Base-by-base conservation (phyloP, 169 alveolate species). In the Plasmodium vivax region DNA sequence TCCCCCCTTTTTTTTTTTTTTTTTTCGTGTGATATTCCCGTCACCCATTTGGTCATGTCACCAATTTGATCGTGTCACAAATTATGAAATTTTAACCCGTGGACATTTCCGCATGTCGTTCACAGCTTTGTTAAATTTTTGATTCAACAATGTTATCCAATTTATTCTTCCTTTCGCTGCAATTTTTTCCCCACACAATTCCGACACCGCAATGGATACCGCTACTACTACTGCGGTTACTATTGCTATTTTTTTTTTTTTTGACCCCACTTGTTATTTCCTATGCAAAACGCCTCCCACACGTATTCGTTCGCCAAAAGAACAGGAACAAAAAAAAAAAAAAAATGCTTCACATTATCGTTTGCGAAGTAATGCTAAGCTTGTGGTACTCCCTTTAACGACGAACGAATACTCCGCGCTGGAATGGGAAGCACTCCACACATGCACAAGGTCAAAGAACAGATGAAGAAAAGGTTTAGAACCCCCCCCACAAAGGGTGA, bases 11-110 rank as follows among this genome's bases (percentile, higher is more conserved):
- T 36, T 38, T 79, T 79, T 30, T 79, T 45, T 80, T 80, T 80
- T 19, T 43, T 14, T 80, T 80, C 85, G 71, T 32, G 71, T 43
- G 73, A 51, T 23, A 75, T 75, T 14, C 56, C 41, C 34, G 3
- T 19, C 77, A 68, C 7, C 38, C 2, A 68, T 68, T 68, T 68
- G 77, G 27, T 68, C 30, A 23, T 80, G 85, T 36, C 85, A 80
- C 7, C 38, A 19, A 68, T 68, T 68, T 68, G 77, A 68, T 68
- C 30, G 10, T 80, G 85, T 36, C 85, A 80, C 12, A 41, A 43
- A 80, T 80, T 80, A 43, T 80, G 41, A 80, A 80, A 43, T 19
- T 80, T 80, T 80, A 32, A 80, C 56, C 34, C 58, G 32, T 45
- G n/a, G 27, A 19, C 77, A 68, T 23, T 68, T 23, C 36, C n/a